phyloP scores from a whole-genome alignment of 495 filamentous ascomycete genomes.

The Lasiosphaeris hirsuta region DNA sequence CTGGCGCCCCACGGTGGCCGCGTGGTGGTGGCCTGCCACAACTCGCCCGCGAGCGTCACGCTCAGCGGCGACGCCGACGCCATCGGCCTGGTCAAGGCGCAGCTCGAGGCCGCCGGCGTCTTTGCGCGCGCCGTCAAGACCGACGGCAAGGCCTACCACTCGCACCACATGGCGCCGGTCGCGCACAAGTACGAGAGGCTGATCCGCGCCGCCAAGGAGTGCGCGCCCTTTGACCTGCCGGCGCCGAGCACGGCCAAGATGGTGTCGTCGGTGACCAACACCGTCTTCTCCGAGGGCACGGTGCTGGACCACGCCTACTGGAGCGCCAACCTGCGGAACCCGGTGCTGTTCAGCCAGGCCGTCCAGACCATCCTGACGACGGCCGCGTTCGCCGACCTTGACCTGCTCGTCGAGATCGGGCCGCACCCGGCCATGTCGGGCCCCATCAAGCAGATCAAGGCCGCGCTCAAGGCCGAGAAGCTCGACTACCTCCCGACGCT shows the following conservation, averaged over 20 bases:
- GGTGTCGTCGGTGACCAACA: constrained; percentile 32
- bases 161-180: constrained; percentile 44
- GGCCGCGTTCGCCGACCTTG: not conserved
- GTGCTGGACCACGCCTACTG: constrained; percentile 30
- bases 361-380: constrained; percentile 13
- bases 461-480: constrained; percentile 15
- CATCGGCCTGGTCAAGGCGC: constrained; percentile 27
- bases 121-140: constrained; percentile 43
- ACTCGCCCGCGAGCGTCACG: constrained; percentile 38
- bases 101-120: constrained; percentile 27
- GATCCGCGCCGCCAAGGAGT: constrained; percentile 30
- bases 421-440: constrained; percentile 47
- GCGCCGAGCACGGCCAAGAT: constrained; percentile 14
- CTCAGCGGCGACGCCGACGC: constrained; percentile 34
- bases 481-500: not conserved
- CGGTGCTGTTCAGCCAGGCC: constrained; percentile 42
- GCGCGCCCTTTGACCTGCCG: not conserved
- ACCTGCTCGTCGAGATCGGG: constrained; percentile 48
- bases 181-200: constrained; percentile 29
- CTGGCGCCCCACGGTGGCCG: constrained; percentile 9
- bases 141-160: constrained; percentile 49
- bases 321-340: constrained; percentile 41
- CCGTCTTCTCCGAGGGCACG: constrained; percentile 10
- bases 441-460: constrained; percentile 42
- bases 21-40: constrained; percentile 40